Evolutionary conservation across 176 grass and related monocot genomes (phyloP), one percentile per base, ranked within the genome.

Genomic region (Saccharum officinarum): DNA sequence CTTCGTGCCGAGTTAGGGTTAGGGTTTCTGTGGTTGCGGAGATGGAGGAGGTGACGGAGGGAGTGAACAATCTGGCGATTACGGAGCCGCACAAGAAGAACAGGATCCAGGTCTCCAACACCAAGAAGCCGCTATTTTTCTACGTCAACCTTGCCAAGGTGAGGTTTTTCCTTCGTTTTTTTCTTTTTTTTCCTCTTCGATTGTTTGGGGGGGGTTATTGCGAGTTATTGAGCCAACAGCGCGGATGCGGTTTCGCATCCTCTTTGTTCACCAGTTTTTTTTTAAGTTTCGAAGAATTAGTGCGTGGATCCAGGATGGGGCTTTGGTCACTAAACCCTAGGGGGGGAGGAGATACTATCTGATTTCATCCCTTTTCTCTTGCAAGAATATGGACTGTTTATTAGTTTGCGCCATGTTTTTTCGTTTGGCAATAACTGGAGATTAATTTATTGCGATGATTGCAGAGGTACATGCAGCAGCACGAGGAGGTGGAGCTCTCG

Each of bases 111-210:
- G 95, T 97, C 17, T 94, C 92, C 69, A 97, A 97, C 63, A 97
- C 95, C 33, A 97, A 97, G 88, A 97, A 97, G 84, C 95, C 92
- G 11, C 91, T 96, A 14, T 96, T 96, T 75, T 96, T 96, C 78
- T 96, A 96, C 13, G 94, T 96, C 69, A 97, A 97, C 84, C 95
- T 97, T 70, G 95, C 95, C 75, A 97, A 97, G 95, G 92, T 97
- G 46, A 62, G 14, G 16, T 31, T 59, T 30, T 37, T 7, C 11
- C 4, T 6, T 25, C 22, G 2, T 34, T 45, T 60, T 5, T 28
- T 4, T 16, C 9, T 1, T 37, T 37, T 33, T 41, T 66, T 47
- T 23, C 7, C 36, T 34, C 0, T 13, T 75, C 4, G n/a, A 67
- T 75, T 75, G 26, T 65, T 28, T 64, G n/a, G n/a, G 7, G 34